Percentiles rank a stretch among this genome's conserved stretches.
phyloP scores from a whole-genome alignment of 1,139 yeast genomes.

The Debaryomyces nepalensis region DNA sequence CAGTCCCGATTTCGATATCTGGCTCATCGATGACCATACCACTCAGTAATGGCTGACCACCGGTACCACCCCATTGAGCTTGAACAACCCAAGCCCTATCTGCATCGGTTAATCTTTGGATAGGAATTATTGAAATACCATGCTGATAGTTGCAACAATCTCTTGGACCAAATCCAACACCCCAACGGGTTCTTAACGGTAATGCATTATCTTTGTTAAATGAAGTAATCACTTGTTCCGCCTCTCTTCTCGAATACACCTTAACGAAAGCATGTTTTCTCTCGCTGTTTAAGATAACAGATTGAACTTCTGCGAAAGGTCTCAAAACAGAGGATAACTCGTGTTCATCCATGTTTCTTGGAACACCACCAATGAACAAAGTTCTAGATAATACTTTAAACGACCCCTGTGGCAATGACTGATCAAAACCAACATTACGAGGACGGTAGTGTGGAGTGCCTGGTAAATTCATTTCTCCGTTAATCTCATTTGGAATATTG shows the following conservation, averaged over 20 bases:
- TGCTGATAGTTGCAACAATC: conserved; percentile 95
- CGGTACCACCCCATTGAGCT: conserved; percentile 98
- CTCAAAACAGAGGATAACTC: conserved; percentile 69
- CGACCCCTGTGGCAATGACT: conserved; percentile 74
- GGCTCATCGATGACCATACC: conserved; percentile 95
- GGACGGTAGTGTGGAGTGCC: conserved; percentile 77
- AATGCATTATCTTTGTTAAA: conserved; percentile 55
- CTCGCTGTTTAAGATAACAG: conserved; percentile 83
- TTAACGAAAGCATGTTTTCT: conserved; percentile 96
- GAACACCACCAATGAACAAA: conserved; percentile 91
- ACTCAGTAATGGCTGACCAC: conserved; percentile 79
- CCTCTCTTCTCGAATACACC: conserved; percentile 93
- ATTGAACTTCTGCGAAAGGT: conserved; percentile 95
- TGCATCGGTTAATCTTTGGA: conserved; percentile 88
- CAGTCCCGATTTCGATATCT: conserved; percentile 94
- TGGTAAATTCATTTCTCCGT: conserved; percentile 66
- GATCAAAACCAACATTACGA: conserved; percentile 70
- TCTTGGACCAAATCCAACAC: conserved; percentile 98
- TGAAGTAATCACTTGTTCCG: conserved; percentile 72
- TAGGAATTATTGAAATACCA: conserved; percentile 86
- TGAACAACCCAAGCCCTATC: conserved; percentile 86
- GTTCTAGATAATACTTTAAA: conserved; percentile 89
- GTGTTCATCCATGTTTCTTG: conserved; percentile 76
- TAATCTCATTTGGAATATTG: conserved; percentile 12
- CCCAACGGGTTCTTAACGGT: conserved; percentile 90